Percentiles rank a stretch among this genome's conserved stretches.
Conservation (phyloP, 208 protist species). For the Leishmania guyanensis region DNA sequence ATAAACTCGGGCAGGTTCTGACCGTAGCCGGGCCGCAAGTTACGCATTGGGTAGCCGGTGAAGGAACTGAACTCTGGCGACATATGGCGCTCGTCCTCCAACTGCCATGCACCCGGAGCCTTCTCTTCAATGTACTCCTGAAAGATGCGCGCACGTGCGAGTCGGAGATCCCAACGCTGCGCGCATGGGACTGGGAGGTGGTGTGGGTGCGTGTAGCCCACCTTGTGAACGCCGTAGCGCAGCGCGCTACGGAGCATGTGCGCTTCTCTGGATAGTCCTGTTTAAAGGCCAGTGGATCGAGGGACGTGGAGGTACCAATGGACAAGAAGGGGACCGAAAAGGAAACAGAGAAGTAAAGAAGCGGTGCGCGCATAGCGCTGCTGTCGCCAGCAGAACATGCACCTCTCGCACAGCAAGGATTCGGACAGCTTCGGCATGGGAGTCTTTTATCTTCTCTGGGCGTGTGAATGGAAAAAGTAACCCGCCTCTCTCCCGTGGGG, state of each 20-base stretch:
- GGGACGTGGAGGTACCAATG: background rate
- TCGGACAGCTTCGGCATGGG: too few species aligned
- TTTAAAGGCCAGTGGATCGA: background rate
- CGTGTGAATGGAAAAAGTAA: too few species aligned
- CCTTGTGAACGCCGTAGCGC: conserved; percentile 68
- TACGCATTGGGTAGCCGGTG: conserved; percentile 85
- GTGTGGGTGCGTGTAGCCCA: conserved; percentile 69
- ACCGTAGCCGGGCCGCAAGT: conserved; percentile 88
- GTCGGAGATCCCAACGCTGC: conserved; percentile 88
- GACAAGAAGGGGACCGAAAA: background rate
- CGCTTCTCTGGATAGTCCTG: conserved; percentile 2
- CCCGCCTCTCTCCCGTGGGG: background rate
- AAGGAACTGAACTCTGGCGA: conserved; percentile 90
- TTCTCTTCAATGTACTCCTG: conserved; percentile 92
- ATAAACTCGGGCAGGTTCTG: conserved; percentile 87
- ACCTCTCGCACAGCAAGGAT: background rate
- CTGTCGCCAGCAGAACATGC: background rate
- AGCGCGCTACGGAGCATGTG: conserved; percentile 23
- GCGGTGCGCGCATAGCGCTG: background rate
- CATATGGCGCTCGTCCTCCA: conserved; percentile 91
- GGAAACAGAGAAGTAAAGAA: background rate
- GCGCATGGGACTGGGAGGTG: conserved; percentile 81
- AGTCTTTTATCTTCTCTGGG: background rate
- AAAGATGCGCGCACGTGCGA: conserved; percentile 85
- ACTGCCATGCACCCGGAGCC: conserved; percentile 84